These are phyloP conservation scores for Fabrea salina DNA, from an alignment of 169 alveolate genomes.

Conservation along the genomic window DNA sequence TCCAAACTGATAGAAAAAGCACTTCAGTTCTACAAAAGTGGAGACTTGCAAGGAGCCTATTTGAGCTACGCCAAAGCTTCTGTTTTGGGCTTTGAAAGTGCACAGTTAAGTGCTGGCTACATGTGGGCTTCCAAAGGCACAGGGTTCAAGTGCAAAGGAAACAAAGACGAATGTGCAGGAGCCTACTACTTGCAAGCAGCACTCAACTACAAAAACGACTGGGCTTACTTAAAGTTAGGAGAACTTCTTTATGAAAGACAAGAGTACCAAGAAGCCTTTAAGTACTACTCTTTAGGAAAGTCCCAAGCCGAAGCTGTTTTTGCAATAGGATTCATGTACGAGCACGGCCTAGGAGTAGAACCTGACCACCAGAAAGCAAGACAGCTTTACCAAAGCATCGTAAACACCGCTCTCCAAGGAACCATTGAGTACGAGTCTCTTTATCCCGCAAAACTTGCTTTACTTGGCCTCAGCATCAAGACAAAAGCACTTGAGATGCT, in stretches of 20 bases:
- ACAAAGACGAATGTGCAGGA: neutral
- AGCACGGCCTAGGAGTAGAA: neutral
- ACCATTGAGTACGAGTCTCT: neutral
- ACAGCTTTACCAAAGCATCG: neutral
- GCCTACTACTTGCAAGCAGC: neutral
- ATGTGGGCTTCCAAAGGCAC: neutral
- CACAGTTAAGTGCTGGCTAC: neutral
- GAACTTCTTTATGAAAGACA: neutral
- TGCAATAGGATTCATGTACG: neutral
- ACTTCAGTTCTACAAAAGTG: neutral
- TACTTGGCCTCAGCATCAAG: too few relatives aligned
- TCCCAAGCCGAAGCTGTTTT: neutral
- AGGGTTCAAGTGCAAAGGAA: neutral
- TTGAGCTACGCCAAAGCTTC: neutral
- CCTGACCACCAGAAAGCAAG: neutral
- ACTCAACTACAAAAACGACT: neutral
- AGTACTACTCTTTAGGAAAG: neutral
- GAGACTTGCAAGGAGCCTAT: conserved; percentile 19
- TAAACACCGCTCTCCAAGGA: neutral
- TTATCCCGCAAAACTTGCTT: neutral
- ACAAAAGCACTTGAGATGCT: too few relatives aligned
- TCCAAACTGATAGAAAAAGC: neutral
- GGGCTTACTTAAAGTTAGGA: neutral
- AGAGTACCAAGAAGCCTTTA: neutral
- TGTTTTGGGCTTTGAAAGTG: neutral